Evolutionary conservation across 2,329 filamentous ascomycete species (phyloP).

Genomic region (Microdochium paspali): DNA sequence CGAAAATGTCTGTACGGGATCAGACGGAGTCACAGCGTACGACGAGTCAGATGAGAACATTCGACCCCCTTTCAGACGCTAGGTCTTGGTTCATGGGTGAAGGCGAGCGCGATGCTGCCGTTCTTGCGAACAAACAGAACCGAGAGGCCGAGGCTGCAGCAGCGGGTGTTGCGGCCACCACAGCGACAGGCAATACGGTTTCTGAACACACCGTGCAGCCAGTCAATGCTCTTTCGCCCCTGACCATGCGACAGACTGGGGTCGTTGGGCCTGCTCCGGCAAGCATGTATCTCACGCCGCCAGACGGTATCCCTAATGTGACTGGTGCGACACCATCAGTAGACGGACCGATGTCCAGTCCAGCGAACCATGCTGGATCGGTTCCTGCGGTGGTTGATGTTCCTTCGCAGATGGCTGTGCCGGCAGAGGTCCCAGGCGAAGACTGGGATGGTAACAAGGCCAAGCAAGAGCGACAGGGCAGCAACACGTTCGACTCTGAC

Average conservation of each 20-base stretch:
- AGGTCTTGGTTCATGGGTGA: conserved; percentile 36
- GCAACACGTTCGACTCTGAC: conserved; percentile 36
- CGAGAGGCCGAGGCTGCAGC: conserved; percentile 30
- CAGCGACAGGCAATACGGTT: conserved; percentile 24
- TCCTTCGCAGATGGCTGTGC: conserved; percentile 21
- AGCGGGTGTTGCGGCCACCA: conserved; percentile 32
- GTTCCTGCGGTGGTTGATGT: conserved; percentile 22
- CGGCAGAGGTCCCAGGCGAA: conserved; percentile 22
- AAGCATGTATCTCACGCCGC: conserved; percentile 63
- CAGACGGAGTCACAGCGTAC: conserved; percentile 28
- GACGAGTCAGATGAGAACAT: conserved; percentile 28
- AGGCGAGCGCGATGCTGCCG: conserved; percentile 34
- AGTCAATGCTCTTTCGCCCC: conserved; percentile 39
- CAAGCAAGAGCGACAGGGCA: conserved; percentile 32
- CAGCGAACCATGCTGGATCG: conserved; percentile 30
- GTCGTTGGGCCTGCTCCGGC: conserved; percentile 32
- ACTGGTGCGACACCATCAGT: conserved; percentile 45
- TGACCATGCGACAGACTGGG: conserved; percentile 39
- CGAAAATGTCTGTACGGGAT: conserved; percentile 28
- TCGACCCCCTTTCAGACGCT: conserved; percentile 39
- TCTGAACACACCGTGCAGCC: conserved; percentile 25
- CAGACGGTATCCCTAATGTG: conserved; percentile 50
- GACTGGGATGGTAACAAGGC: conserved; percentile 30
- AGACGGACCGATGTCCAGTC: conserved; percentile 46
- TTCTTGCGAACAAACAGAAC: conserved; percentile 40